Base-by-base conservation (phyloP, 495 filamentous ascomycete genomes). In the Podospora pseudopauciseta region DNA sequence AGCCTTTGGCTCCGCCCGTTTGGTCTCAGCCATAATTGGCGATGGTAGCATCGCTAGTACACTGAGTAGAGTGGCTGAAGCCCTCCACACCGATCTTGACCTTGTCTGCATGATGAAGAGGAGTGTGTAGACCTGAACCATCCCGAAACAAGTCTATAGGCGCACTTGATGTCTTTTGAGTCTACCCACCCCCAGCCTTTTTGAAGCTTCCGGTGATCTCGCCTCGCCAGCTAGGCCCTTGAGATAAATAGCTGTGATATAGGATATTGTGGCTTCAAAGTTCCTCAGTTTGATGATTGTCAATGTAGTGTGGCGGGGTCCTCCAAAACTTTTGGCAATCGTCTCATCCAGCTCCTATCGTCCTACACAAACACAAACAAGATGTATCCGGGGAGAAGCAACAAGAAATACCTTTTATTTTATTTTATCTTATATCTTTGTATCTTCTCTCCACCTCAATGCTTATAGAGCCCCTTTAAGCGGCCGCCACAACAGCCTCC, bases 1-100 rank as follows among this genome's bases (percentile, higher is more conserved):
- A 67, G 75, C 73, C 15, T 60, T 63, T 13, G 75, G 15, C 23
- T 67, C 19, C 23, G 19, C 39, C 39, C 39, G 5, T 11, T 16
- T 49, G 39, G 13, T 49, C 13, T 16, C 7, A 13, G 39, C 39
- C 39, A 49, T 6, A 11, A 3, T 1, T 2, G 23, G 55, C 18
- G 23, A 58, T 23, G 55, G 18, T 11, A 58, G 3, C 16, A 58
- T 26, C 4, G 13, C 15, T 1, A 58, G 23, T 2, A 26, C 55
- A 9, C 9, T 18, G 6, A 58, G 19, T 15, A 58, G 55, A 58
- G 55, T 15, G 23, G n/a, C 55, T 11, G 55, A 20, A 58, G 18
- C 6, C 39, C 39, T 49, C 39, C 39, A 49, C 18, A 16, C 2
- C 13, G 39, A 49, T 49, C 39, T 49, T 49, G 39, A 49, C 9